Evolutionary conservation across 768 basidiomycete species (phyloP), one percentile per base, ranked within the genome.

Genomic region (Boletus pseudopeckii): DNA sequence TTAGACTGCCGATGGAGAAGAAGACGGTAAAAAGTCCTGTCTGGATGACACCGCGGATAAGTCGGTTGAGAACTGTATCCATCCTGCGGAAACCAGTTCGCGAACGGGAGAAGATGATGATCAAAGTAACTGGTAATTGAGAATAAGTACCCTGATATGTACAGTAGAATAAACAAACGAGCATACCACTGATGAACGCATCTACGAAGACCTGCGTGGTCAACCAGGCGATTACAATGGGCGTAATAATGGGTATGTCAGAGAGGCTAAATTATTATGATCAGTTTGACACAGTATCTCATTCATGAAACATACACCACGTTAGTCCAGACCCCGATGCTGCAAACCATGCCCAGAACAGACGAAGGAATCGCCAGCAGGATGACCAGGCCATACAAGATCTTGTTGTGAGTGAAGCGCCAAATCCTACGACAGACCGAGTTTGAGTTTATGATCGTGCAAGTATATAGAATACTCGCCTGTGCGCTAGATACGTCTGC

Each of bases 41-140:
- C 28, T 49, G 55, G 38, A 57, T 55, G 9, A 52, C 53, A 37
- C 47, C 55, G n/a, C 53, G 47, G 30, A 55, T 55, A 11, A 57
- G 18, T 22, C 38, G 47, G 26, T 55, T 55, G 24, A 57, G 17
- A 17, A 81, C 72, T 0, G 72, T 77, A 56, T 84, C 80, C 5
- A 77, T 83, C 57, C 68, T 75, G 15, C 68, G 69, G 65, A 81
- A 79, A 17, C 82, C 81, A 15, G 81, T 82, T 49, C 76, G 72
- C 6, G 75, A 75, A 33, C 45, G 51, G 8, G 13, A 45, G 26
- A 36, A 20, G 9, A 45, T 5, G 10, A 20, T 22, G 24, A 47
- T 13, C 37, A 45, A 44, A 3, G 57, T 61, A 8, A 64, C 68
- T 60, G 69, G 24, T n/a, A 17, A 13, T 15, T 20, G n/a, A 15